Evolutionary conservation across 306 rosid genomes (phyloP).

Genomic region (Vicia sativa): DNA sequence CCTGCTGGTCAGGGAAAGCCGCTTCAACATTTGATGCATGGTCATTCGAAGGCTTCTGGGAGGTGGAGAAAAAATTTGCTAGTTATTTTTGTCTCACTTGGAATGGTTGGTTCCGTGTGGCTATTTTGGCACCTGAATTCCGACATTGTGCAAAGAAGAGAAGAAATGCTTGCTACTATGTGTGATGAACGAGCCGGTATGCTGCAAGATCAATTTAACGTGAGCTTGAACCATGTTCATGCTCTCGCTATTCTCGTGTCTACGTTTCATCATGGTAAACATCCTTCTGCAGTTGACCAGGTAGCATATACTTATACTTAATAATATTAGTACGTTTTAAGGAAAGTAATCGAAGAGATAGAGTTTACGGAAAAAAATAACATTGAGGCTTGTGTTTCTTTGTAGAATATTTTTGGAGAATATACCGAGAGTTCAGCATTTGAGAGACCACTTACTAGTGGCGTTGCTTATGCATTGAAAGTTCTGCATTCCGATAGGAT

Average conservation of each 20-base stretch:
- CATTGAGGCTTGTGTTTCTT: conserved; percentile 31
- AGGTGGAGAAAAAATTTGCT: conserved; percentile 77
- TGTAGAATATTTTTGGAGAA: conserved; percentile 85
- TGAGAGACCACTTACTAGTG: conserved; percentile 96
- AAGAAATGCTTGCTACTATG: conserved; percentile 85
- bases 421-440: conserved; percentile 90
- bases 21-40: conserved; percentile 40
- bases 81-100: conserved; percentile 51
- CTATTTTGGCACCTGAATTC: conserved; percentile 61
- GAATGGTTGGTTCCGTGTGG: conserved; percentile 61
- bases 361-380: conserved; percentile 27
- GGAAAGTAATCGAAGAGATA: neutral
- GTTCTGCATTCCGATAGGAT: conserved; percentile 81
- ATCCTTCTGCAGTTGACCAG: conserved; percentile 95
- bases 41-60: conserved; percentile 63
- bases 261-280: conserved; percentile 87
- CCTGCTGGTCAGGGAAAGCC: conserved; percentile 44
- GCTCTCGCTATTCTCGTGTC: conserved; percentile 94
- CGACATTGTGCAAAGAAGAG: conserved; percentile 59
- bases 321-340: conserved; percentile 1
- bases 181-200: conserved; percentile 97
- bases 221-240: conserved; percentile 95
- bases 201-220: conserved; percentile 97
- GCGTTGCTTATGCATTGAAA: conserved; percentile 95
- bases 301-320: conserved; percentile 40